Conservation (phyloP, 768 basidiomycete species). For the Neoboletus magnificus region DNA sequence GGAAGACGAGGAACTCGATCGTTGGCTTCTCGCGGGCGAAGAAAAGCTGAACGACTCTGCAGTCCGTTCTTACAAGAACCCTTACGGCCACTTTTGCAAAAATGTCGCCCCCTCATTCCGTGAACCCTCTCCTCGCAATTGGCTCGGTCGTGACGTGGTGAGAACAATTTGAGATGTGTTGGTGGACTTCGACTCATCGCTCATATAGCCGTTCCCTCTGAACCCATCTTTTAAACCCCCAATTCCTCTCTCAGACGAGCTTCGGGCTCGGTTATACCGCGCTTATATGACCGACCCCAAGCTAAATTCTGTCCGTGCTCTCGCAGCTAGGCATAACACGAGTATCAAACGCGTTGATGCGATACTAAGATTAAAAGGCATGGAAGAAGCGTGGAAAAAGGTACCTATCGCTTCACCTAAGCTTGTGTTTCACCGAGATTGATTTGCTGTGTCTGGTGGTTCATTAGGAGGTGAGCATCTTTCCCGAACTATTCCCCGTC, state of each 20-base stretch:
- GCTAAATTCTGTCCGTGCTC: conserved; percentile 50
- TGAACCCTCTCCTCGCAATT: conserved; percentile 47
- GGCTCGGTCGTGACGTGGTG: conserved; percentile 60
- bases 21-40: conserved; percentile 14
- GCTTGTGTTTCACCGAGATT: conserved; percentile 6
- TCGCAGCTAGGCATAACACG: conserved; percentile 61
- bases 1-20: conserved; percentile 16
- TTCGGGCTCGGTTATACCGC: conserved; percentile 56
- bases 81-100: conserved; percentile 20
- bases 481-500: neutral
- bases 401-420: conserved; percentile 40
- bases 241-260: conserved; percentile 62
- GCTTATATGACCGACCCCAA: conserved; percentile 59
- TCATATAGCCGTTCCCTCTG: conserved; percentile 73
- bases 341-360: conserved; percentile 81
- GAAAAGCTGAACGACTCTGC: conserved; percentile 17
- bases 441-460: conserved; percentile 3
- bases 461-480: conserved; percentile 40
- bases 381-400: conserved; percentile 71
- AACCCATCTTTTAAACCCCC: conserved; percentile 84
- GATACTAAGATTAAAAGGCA: conserved; percentile 75
- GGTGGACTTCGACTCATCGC: neutral
- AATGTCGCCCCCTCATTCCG: conserved; percentile 21
- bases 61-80: conserved; percentile 12
- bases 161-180: conserved; percentile 28